Base-by-base conservation (phyloP, 257 asterid genomes). In the Jasminum sambac region DNA sequence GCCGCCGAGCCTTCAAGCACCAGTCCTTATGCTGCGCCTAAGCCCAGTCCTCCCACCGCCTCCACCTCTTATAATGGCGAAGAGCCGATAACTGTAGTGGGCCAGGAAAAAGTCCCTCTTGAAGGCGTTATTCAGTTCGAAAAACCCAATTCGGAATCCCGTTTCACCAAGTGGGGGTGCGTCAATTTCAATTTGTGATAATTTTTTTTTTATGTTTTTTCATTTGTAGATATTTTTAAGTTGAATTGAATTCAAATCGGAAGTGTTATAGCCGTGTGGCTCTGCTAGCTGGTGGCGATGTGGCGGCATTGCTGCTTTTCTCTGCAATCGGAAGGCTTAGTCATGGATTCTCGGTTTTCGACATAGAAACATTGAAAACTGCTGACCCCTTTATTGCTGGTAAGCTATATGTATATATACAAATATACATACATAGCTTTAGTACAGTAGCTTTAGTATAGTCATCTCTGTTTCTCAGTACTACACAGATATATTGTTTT, bases 311-410 rank as follows among this genome's bases (percentile, higher is more conserved):
- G 89, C 74, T 95, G 40, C 50, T 95, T 67, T 91, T 91, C 80
- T 83, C 98, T 17, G 95, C 95, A 12, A 81, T 95, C 62, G 98
- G 99, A 63, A 91, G 98, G 83, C 85, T 87, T 64, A 88, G 87
- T 59, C 97, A 95, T 72, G 99, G 96, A 0, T 83, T 95, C 75
- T 36, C 91, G 10, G 96, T 89, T 79, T 81, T 86, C 65, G 96
- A 91, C 44, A 11, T 78, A 8, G 98, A 85, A 30, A 91, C 99
- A 5, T 66, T 91, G 72, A 84, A 77, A 79, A 89, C 95, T 5
- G 95, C 95, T 11, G 98, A 95, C 73, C 99, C 95, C 75, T 89
- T 95, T 70, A 77, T 91, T 72, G 96, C 96, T 74, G 97, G 99
- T 91, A 74, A 6, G 30, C 62, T 1, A 52, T 19, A 5, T 25